Percentiles rank a stretch among this genome's conserved stretches.
These are phyloP conservation scores for Mycena citricolor DNA, from an alignment of 1,284 basidiomycete species.

Conservation along the genomic window DNA sequence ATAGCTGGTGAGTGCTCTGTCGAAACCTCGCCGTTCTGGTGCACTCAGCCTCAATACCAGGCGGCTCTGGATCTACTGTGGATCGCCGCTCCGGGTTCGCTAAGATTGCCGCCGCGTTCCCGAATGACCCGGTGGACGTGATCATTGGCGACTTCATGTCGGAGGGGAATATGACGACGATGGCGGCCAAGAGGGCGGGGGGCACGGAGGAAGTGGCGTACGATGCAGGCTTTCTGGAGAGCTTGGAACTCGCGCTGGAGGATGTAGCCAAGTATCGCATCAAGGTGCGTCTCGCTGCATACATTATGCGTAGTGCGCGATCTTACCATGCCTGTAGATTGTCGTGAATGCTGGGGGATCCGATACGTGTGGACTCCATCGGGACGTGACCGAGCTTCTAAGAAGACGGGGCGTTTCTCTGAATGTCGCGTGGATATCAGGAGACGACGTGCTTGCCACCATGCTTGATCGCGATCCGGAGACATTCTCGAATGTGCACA, in stretches of 20 bases:
- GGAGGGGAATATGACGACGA: slow-evolving; percentile 24
- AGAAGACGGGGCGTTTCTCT: slow-evolving; percentile 17
- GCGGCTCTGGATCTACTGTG: no score
- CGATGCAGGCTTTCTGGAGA: slow-evolving; percentile 21
- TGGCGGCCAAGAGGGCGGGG: slow-evolving; percentile 14
- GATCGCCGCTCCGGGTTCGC: slow-evolving; percentile 16
- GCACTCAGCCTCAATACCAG: no score
- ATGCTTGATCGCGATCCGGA: slow-evolving; percentile 15
- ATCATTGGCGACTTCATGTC: slow-evolving; percentile 28
- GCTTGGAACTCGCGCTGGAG: slow-evolving; percentile 18
- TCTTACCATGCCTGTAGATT: slow-evolving; percentile 9
- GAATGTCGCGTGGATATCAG: slow-evolving; percentile 26
- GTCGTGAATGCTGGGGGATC: slow-evolving; percentile 25
- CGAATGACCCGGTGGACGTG: slow-evolving; percentile 25
- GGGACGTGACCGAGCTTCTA: slow-evolving; percentile 19
- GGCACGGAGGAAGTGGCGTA: slow-evolving; percentile 19
- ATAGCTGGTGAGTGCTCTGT: no score
- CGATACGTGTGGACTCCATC: slow-evolving; percentile 23
- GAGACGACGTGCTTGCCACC: slow-evolving; percentile 25
- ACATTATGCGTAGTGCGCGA: not conserved
- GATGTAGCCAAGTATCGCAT: slow-evolving; percentile 24
- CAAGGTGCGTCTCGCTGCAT: slow-evolving; percentile 10
- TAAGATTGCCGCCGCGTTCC: slow-evolving; percentile 11
- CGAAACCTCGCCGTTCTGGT: no score
- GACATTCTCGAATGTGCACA: slow-evolving; percentile 13